Percentiles rank a stretch among this genome's conserved stretches.
These are phyloP conservation scores for Plasmopara viticola DNA, from an alignment of 352 stramenopile species.

Conservation along the genomic window DNA sequence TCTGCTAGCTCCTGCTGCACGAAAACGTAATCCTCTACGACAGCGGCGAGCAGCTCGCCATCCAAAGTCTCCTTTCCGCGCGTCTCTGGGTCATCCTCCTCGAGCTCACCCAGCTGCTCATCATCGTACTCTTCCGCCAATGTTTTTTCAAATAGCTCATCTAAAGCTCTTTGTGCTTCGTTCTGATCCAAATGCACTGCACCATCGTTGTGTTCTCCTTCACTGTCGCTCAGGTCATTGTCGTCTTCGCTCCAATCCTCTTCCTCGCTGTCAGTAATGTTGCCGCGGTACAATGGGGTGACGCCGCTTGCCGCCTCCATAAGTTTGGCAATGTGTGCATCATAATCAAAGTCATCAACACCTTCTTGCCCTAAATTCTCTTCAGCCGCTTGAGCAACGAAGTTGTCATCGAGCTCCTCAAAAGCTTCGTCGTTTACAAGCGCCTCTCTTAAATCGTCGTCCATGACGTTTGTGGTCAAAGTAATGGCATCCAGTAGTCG, in stretches of 20 bases:
- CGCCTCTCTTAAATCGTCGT: slow-evolving; percentile 76
- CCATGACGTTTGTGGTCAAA: slow-evolving; percentile 82
- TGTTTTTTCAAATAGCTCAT: slow-evolving; percentile 85
- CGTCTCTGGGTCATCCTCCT: slow-evolving; percentile 68
- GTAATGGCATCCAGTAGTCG: slow-evolving; percentile 81
- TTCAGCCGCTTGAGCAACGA: slow-evolving; percentile 72
- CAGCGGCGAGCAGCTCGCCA: slow-evolving; percentile 54
- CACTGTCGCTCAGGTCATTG: slow-evolving; percentile 35
- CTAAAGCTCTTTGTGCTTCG: slow-evolving; percentile 80
- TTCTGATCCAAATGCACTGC: slow-evolving; percentile 29
- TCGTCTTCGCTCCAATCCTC: slow-evolving; percentile 86
- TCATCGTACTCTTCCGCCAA: slow-evolving; percentile 80
- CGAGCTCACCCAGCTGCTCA: slow-evolving; percentile 68
- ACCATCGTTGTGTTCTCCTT: slow-evolving; percentile 29
- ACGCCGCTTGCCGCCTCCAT: slow-evolving; percentile 83
- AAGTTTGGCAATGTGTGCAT: slow-evolving; percentile 89
- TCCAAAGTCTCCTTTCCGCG: slow-evolving; percentile 66
- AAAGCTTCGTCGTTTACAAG: slow-evolving; percentile 80
- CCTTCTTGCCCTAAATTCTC: slow-evolving; percentile 33
- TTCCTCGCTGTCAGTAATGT: slow-evolving; percentile 67
- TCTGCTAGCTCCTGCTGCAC: slow-evolving; percentile 70
- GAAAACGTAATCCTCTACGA: slow-evolving; percentile 67
- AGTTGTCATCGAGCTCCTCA: slow-evolving; percentile 90
- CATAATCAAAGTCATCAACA: slow-evolving; percentile 86
- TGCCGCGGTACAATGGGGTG: slow-evolving; percentile 47